These are phyloP conservation scores for Friedmanniomyces endolithicus DNA, from an alignment of 495 filamentous ascomycete genomes.

Conservation along the genomic window DNA sequence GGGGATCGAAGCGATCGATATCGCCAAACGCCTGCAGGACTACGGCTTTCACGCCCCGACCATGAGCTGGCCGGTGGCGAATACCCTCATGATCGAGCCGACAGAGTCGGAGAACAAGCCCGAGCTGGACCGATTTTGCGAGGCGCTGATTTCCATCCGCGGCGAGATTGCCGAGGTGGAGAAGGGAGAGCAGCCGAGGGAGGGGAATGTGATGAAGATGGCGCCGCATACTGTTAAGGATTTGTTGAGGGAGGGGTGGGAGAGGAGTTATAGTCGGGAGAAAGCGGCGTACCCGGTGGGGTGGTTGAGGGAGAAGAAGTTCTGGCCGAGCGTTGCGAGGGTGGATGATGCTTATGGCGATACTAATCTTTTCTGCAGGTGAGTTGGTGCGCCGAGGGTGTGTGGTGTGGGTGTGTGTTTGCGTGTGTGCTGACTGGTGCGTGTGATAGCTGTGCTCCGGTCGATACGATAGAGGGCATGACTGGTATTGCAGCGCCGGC, in stretches of 20 bases:
- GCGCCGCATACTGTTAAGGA: conserved; percentile 81
- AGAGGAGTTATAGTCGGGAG: conserved; percentile 66
- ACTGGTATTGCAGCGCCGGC: conserved; percentile 29
- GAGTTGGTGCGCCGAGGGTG: conserved; percentile 14
- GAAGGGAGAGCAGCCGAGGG: conserved; percentile 59
- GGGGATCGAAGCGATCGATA: conserved; percentile 87
- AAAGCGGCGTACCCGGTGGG: conserved; percentile 78
- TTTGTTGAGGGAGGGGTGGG: conserved; percentile 61
- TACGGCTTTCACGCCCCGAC: conserved; percentile 98
- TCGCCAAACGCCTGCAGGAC: conserved; percentile 95
- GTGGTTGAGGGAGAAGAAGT: conserved; percentile 90
- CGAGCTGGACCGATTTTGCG: conserved; percentile 89
- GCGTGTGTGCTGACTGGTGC: conserved; percentile 37
- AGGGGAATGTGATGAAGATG: conserved; percentile 87
- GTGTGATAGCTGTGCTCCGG: conserved; percentile 89
- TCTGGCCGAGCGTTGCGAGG: conserved; percentile 86
- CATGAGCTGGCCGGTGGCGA: conserved; percentile 94
- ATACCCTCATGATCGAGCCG: conserved; percentile 97
- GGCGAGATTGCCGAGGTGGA: conserved; percentile 77
- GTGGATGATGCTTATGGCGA: conserved; percentile 56
- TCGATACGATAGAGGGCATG: conserved; percentile 41
- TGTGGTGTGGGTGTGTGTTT: conserved; percentile 32
- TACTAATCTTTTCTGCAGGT: conserved; percentile 23
- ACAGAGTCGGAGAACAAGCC: conserved; percentile 90
- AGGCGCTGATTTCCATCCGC: conserved; percentile 82